Percentiles rank a stretch among this genome's conserved stretches.
phyloP scores from a whole-genome alignment of 2,329 filamentous ascomycete genomes.

The Epichloe amarillans region DNA sequence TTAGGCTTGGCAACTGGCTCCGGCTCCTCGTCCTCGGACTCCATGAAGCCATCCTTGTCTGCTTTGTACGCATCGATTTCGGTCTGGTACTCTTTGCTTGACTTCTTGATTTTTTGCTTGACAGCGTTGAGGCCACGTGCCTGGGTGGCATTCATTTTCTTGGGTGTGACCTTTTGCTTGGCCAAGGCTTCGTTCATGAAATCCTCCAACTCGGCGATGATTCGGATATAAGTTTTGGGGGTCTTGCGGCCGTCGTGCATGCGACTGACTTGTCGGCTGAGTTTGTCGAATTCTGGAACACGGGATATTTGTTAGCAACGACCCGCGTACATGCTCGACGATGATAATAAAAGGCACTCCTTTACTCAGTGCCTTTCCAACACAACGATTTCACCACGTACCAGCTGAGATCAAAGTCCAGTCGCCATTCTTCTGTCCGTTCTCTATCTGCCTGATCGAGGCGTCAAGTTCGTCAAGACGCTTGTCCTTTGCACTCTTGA shows the following conservation, averaged over 20 bases:
- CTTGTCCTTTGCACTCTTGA: constrained; percentile 98
- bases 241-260: constrained; percentile 62
- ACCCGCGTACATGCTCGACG: not conserved
- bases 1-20: constrained; percentile 35
- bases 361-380: not conserved
- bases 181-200: constrained; percentile 85
- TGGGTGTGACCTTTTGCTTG: constrained; percentile 89
- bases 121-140: constrained; percentile 90
- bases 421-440: constrained; percentile 93
- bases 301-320: constrained; percentile 5
- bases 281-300: constrained; percentile 73
- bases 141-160: constrained; percentile 98
- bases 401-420: constrained; percentile 87
- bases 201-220: constrained; percentile 86
- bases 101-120: constrained; percentile 96
- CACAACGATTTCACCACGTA: constrained; percentile 30
- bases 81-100: constrained; percentile 83
- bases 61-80: constrained; percentile 80
- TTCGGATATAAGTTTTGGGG: constrained; percentile 87
- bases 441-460: constrained; percentile 84
- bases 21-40: constrained; percentile 66
- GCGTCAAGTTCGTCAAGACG: constrained; percentile 84
- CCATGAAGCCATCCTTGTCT: constrained; percentile 79
- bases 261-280: constrained; percentile 76
- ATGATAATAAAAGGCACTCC: not conserved